phyloP scores from a whole-genome alignment of 2,329 filamentous ascomycete species.

The Colletotrichum plurivorum region DNA sequence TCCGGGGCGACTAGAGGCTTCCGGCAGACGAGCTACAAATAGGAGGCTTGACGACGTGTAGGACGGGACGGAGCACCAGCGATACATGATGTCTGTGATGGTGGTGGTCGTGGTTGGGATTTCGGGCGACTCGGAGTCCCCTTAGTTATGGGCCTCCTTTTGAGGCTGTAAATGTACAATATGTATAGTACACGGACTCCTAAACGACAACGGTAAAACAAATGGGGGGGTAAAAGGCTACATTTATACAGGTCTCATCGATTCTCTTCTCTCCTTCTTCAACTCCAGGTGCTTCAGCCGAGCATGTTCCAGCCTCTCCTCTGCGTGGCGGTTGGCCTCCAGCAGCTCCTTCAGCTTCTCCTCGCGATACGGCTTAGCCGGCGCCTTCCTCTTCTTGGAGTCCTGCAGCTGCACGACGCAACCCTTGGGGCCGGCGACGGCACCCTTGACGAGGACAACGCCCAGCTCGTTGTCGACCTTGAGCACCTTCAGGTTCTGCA shows the following conservation, averaged over 20 bases:
- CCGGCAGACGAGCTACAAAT: slow-evolving; percentile 60
- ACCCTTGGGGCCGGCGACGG: slow-evolving; percentile 90
- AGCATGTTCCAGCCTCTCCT: slow-evolving; percentile 62
- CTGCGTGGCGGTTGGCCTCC: slow-evolving; percentile 63
- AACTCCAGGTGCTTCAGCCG: slow-evolving; percentile 66
- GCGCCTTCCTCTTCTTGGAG: slow-evolving; percentile 84
- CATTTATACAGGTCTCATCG: slow-evolving; percentile 41
- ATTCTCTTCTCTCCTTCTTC: slow-evolving; percentile 58
- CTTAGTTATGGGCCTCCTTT: slow-evolving; percentile 31
- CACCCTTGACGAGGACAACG: slow-evolving; percentile 88
- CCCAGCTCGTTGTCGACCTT: slow-evolving; percentile 90
- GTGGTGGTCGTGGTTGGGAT: slow-evolving; percentile 29
- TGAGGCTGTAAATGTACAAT: slow-evolving; percentile 43
- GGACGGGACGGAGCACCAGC: too few species aligned
- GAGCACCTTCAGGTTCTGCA: slow-evolving; percentile 92
- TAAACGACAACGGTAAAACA: slow-evolving; percentile 41
- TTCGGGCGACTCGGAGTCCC: slow-evolving; percentile 28
- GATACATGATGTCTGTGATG: background rate
- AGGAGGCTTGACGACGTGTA: background rate
- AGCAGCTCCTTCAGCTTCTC: slow-evolving; percentile 59
- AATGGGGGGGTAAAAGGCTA: slow-evolving; percentile 1
- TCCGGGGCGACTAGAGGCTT: slow-evolving; percentile 61
- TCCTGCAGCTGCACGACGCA: slow-evolving; percentile 89
- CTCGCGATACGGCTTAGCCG: slow-evolving; percentile 63
- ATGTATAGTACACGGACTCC: slow-evolving; percentile 54